A percentile compares a stretch with the other conserved stretches of the same genome.
Evolutionary conservation across 2,329 filamentous ascomycete genomes (phyloP).

Genomic region (Hypocrella siamensis): DNA sequence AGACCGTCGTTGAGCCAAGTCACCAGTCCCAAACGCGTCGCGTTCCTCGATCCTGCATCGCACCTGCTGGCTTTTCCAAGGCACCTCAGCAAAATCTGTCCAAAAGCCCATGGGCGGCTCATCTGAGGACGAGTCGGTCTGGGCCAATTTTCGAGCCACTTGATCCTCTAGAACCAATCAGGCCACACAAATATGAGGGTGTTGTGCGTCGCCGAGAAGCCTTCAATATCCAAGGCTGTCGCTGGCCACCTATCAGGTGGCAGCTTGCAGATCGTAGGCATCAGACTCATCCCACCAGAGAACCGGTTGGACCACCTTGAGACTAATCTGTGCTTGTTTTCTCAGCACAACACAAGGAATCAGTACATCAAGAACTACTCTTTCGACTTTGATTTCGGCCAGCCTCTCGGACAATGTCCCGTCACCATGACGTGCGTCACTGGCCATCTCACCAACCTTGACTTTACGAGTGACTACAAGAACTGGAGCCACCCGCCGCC

Average conservation of each 20-base stretch:
- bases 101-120: no score
- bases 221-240: constrained; percentile 89
- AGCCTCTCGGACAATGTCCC: constrained; percentile 61
- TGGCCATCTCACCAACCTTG: constrained; percentile 70
- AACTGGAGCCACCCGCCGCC: constrained; percentile 74
- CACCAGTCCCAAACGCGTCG: no score
- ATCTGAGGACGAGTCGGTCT: no score
- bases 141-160: no score
- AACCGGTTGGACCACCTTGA: no score
- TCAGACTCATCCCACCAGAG: no score
- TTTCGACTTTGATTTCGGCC: constrained; percentile 78
- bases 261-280: constrained; percentile 48
- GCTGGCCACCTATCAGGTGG: constrained; percentile 79
- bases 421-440: constrained; percentile 91
- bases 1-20: no score
- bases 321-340: not conserved
- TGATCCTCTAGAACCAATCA: not conserved
- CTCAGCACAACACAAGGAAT: constrained; percentile 51
- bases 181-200: constrained; percentile 25
- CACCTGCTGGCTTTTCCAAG: no score
- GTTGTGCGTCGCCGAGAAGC: constrained; percentile 50
- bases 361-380: constrained; percentile 87
- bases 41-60: no score
- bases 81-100: no score
- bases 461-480: constrained; percentile 60